Evolutionary conservation across 176 grass and related monocot genomes (phyloP).

Genomic region (Hordeum marinum): DNA sequence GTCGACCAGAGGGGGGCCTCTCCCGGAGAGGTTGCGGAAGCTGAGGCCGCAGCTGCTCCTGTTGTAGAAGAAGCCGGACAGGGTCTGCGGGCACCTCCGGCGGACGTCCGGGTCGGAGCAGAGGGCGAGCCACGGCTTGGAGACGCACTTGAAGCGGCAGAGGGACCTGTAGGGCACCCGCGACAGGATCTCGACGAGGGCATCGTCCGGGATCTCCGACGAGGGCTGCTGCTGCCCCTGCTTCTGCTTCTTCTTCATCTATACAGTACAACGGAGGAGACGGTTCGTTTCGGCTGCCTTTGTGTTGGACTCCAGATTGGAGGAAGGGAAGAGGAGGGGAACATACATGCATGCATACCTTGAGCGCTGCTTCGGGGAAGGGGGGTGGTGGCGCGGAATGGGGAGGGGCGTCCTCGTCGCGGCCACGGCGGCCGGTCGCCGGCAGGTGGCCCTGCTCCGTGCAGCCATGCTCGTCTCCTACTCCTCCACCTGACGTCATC

Average conservation of each 20-base stretch:
- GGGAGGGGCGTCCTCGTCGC: neutral
- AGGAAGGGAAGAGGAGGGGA: neutral
- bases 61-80: constrained; percentile 4
- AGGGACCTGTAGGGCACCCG: neutral
- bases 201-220: neutral
- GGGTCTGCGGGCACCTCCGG: neutral
- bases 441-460: neutral
- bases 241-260: neutral
- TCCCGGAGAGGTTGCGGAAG: constrained; percentile 11
- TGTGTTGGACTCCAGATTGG: neutral
- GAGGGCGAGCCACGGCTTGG: neutral
- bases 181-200: neutral
- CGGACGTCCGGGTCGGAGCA: neutral
- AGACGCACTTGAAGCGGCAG: constrained; percentile 2
- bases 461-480: neutral
- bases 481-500: neutral
- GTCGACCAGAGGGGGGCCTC: neutral
- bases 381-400: neutral
- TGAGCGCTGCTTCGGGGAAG: neutral
- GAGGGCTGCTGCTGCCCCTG: neutral
- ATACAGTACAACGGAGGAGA: neutral
- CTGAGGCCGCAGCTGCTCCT: neutral
- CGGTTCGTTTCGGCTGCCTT: neutral
- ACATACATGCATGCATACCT: neutral
- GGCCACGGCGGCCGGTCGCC: neutral